Conservation (phyloP, 345 rosid species). For the Gossypioides kirkii region DNA sequence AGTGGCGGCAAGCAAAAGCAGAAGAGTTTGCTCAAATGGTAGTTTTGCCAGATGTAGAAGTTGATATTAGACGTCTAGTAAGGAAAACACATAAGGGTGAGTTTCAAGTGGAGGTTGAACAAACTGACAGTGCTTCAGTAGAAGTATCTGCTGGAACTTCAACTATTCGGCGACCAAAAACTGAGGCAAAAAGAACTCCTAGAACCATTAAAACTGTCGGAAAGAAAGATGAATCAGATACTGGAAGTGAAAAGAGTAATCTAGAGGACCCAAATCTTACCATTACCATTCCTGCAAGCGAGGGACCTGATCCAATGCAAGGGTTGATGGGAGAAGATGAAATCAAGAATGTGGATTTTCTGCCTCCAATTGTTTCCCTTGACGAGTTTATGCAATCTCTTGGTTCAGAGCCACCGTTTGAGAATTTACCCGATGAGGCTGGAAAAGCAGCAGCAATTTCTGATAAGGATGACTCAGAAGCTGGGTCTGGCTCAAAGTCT, state of each 20-base stretch:
- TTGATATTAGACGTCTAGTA: constrained; percentile 69
- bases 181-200: constrained; percentile 23
- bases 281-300: constrained; percentile 52
- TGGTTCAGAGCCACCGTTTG: constrained; percentile 84
- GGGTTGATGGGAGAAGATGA: constrained; percentile 78
- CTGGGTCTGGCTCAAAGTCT: constrained; percentile 31
- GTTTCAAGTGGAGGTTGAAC: constrained; percentile 76
- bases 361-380: constrained; percentile 85
- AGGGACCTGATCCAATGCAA: constrained; percentile 47
- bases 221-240: constrained; percentile 28
- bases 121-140: constrained; percentile 43
- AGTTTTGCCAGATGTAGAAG: constrained; percentile 70
- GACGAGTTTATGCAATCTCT: constrained; percentile 92
- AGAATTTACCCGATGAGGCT: constrained; percentile 43
- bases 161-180: constrained; percentile 23
- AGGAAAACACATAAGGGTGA: constrained; percentile 97
- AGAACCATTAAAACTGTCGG: constrained; percentile 21
- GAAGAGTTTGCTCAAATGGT: constrained; percentile 94
- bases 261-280: constrained; percentile 30
- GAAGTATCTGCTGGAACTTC: constrained; percentile 62
- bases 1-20: constrained; percentile 94
- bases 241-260: constrained; percentile 32
- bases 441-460: constrained; percentile 28
- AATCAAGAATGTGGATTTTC: constrained; percentile 65
- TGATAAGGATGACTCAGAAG: constrained; percentile 40